Percentiles rank a stretch among this genome's conserved stretches.
Evolutionary conservation across 73 alveolate species (phyloP).

Genomic region (Tetrahymena thermophila): DNA sequence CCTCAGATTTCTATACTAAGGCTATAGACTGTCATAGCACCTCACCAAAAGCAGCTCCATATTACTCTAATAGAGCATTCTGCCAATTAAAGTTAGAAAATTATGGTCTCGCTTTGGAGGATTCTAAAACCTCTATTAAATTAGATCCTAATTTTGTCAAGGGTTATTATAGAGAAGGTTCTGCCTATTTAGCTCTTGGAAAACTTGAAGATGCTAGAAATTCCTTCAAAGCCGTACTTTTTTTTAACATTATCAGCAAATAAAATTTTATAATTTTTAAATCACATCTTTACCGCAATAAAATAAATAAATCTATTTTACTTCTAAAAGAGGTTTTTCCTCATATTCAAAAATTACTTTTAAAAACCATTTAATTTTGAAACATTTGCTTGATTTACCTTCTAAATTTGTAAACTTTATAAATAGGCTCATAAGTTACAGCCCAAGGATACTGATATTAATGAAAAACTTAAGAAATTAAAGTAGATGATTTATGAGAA

Average conservation of each 20-base stretch:
- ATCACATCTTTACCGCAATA: not conserved
- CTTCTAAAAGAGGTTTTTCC: too few relatives aligned
- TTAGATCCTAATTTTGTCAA: slow-evolving; percentile 77
- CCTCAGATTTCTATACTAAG: slow-evolving; percentile 54
- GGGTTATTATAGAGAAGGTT: slow-evolving; percentile 92
- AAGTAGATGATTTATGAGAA: slow-evolving; percentile 66
- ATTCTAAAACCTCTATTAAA: slow-evolving; percentile 83
- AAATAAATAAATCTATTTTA: too few relatives aligned
- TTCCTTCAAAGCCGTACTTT: slow-evolving; percentile 58
- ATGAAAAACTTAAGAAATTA: slow-evolving; percentile 62
- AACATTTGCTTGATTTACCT: too few relatives aligned
- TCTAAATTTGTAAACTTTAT: not conserved
- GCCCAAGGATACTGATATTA: slow-evolving; percentile 77
- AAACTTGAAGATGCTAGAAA: slow-evolving; percentile 76
- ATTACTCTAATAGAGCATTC: slow-evolving; percentile 86
- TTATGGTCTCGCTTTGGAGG: slow-evolving; percentile 92
- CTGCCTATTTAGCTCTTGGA: slow-evolving; percentile 76
- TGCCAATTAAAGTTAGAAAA: slow-evolving; percentile 87
- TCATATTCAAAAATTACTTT: too few relatives aligned
- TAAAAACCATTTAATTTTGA: too few relatives aligned
- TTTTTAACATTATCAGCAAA: not conserved
- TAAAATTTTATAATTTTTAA: too few relatives aligned
- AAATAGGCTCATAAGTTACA: slow-evolving; percentile 47
- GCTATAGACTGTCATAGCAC: slow-evolving; percentile 43
- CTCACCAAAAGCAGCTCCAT: not conserved